Conservation (phyloP, 768 basidiomycete species). For the Mycena leptocephala region DNA sequence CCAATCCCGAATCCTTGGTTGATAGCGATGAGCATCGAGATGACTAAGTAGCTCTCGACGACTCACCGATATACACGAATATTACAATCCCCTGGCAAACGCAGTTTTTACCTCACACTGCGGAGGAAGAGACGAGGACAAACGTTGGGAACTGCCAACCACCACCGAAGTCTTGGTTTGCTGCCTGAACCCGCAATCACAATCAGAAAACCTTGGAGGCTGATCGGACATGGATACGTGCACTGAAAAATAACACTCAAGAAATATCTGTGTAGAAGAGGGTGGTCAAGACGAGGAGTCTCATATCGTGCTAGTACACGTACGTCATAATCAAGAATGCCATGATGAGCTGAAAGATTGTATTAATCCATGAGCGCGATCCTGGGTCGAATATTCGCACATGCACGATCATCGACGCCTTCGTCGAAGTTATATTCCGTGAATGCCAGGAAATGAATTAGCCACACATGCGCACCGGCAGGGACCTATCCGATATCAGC, state of each 20-base stretch:
- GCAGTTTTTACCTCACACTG: background rate
- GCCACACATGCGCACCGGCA: background rate
- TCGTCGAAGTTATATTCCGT: background rate
- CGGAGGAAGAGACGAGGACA: background rate
- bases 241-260: constrained; percentile 11
- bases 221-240: background rate
- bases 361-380: background rate
- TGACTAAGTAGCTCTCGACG: background rate
- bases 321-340: background rate
- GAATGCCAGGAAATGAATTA: background rate
- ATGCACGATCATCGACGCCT: constrained; percentile 9
- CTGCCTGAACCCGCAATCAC: background rate
- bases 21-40: background rate
- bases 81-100: background rate
- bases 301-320: background rate
- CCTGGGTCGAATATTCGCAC: background rate
- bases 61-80: constrained; percentile 6
- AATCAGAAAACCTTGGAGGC: background rate
- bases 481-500: background rate
- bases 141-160: constrained; percentile 8
- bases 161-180: constrained; percentile 1
- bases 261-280: constrained; percentile 1
- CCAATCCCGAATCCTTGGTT: constrained; percentile 8
- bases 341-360: background rate
- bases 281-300: background rate